Percentiles rank a stretch among this genome's conserved stretches.
phyloP scores from a whole-genome alignment of 2,329 filamentous ascomycete species.

The Pseudopithomyces maydicus region DNA sequence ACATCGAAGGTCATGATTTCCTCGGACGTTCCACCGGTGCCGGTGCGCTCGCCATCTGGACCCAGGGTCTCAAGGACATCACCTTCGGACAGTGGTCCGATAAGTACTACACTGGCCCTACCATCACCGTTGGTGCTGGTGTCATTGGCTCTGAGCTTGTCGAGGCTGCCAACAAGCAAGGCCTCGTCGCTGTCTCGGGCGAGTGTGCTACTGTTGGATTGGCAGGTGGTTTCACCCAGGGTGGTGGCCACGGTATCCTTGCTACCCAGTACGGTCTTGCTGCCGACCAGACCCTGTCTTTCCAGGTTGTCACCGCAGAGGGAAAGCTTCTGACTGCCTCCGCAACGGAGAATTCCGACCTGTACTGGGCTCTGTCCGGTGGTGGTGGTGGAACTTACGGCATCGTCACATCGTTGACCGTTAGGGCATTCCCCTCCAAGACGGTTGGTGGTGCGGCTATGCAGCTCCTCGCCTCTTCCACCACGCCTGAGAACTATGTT shows the following conservation, averaged over 20 bases:
- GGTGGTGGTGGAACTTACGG: slow-evolving; percentile 30
- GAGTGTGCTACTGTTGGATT: slow-evolving; percentile 40
- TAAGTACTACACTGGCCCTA: slow-evolving; percentile 11
- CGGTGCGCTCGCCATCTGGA: slow-evolving; percentile 6
- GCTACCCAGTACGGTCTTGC: slow-evolving; percentile 25
- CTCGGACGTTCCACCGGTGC: slow-evolving; percentile 2
- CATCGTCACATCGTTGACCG: slow-evolving; percentile 20
- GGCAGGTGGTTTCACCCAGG: slow-evolving; percentile 38
- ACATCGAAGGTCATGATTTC: background rate
- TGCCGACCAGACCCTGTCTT: slow-evolving; percentile 38
- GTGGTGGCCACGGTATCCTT: slow-evolving; percentile 32
- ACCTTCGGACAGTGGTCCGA: background rate
- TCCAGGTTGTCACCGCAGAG: slow-evolving; percentile 38
- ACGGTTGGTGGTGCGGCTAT: slow-evolving; percentile 6
- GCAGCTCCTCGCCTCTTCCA: background rate
- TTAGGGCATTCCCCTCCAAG: slow-evolving; percentile 15
- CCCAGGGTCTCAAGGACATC: slow-evolving; percentile 13
- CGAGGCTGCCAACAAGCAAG: slow-evolving; percentile 12
- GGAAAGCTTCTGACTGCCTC: slow-evolving; percentile 36
- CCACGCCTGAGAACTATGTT: slow-evolving; percentile 6
- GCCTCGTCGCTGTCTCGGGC: slow-evolving; percentile 31
- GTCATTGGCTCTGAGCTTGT: slow-evolving; percentile 11
- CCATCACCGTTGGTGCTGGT: slow-evolving; percentile 18
- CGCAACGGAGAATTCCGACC: slow-evolving; percentile 32
- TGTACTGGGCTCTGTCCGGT: slow-evolving; percentile 44